phyloP scores from a whole-genome alignment of 2,329 filamentous ascomycete genomes.

The Pyricularia grisea region DNA sequence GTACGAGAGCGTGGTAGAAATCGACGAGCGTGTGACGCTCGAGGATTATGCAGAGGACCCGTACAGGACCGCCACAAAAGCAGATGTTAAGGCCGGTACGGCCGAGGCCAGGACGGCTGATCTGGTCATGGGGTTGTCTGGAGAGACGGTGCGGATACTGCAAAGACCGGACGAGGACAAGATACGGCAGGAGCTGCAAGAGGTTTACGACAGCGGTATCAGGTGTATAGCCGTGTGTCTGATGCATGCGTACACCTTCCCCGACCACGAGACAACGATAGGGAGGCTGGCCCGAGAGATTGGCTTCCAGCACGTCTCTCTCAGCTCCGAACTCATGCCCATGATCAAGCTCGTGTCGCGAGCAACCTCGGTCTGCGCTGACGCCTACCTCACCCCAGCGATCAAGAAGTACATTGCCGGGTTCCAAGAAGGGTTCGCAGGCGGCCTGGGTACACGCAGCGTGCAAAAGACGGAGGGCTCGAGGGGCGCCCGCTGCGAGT shows the following conservation, averaged over 20 bases:
- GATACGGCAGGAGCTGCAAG: constrained; percentile 52
- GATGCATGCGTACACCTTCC: constrained; percentile 89
- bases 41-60: constrained; percentile 92
- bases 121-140: constrained; percentile 62
- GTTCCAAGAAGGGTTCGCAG: constrained; percentile 72
- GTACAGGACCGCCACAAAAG: constrained; percentile 44
- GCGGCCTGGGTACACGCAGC: constrained; percentile 67
- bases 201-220: constrained; percentile 61
- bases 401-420: constrained; percentile 67
- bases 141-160: constrained; percentile 65
- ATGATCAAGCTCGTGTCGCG: constrained; percentile 78
- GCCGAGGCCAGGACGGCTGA: constrained; percentile 37
- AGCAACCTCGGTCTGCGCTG: constrained; percentile 68
- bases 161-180: constrained; percentile 46
- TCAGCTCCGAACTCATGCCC: constrained; percentile 77
- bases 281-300: constrained; percentile 69
- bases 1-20: constrained; percentile 77
- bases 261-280: constrained; percentile 71
- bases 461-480: constrained; percentile 56
- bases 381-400: constrained; percentile 71
- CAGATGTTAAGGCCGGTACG: constrained; percentile 42
- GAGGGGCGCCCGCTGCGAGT: constrained; percentile 71
- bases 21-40: constrained; percentile 82
- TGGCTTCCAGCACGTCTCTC: constrained; percentile 73
- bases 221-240: constrained; percentile 80